Conservation (phyloP, 148 eudicot species). For the Beta vulgaris region DNA sequence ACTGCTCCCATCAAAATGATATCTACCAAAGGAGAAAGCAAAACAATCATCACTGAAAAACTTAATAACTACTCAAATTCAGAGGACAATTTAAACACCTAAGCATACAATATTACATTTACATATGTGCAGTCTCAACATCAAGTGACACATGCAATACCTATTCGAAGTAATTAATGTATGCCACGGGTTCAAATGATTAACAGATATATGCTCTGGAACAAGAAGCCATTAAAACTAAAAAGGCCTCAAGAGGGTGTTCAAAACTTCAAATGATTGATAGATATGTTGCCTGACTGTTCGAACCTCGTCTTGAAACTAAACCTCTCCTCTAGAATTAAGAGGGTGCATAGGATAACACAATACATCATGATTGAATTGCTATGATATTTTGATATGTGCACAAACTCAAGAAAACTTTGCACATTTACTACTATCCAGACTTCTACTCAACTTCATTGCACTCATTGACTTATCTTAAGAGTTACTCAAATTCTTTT, state of each 20-base stretch:
- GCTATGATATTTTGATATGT: not conserved
- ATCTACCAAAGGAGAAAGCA: constrained; percentile 43
- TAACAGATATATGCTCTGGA: not conserved
- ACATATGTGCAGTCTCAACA: not conserved
- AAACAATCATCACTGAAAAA: not conserved
- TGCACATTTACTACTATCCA: not conserved
- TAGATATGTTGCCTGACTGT: not conserved
- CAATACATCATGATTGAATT: not conserved
- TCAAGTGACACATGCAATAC: not conserved
- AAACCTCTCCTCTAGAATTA: too few relatives aligned
- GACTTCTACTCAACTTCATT: too few relatives aligned
- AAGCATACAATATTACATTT: not conserved
- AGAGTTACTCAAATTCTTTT: too few relatives aligned
- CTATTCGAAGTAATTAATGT: not conserved
- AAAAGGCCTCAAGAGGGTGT: too few relatives aligned
- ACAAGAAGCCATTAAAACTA: too few relatives aligned
- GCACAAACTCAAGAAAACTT: not conserved
- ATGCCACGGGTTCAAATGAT: not conserved
- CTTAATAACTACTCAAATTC: not conserved
- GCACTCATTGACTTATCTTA: too few relatives aligned
- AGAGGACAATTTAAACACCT: not conserved
- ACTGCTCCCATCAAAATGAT: constrained; percentile 80
- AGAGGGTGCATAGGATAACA: not conserved
- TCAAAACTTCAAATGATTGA: not conserved
- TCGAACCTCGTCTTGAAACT: too few relatives aligned